These are phyloP conservation scores for Puccinia triticina DNA, from an alignment of 1,284 basidiomycete genomes.

Conservation along the genomic window DNA sequence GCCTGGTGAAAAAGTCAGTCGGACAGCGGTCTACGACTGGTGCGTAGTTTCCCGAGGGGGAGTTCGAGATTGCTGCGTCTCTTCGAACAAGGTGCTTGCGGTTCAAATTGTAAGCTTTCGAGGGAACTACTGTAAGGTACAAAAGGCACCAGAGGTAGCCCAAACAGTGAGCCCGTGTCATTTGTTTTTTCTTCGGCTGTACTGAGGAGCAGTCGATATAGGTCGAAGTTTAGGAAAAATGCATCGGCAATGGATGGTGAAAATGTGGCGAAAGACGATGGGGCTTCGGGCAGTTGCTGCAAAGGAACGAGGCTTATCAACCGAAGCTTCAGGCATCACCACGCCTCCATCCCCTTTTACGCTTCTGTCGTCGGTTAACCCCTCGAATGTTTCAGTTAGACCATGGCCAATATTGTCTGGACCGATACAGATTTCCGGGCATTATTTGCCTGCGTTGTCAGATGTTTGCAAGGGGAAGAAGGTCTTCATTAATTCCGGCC, in stretches of 20 bases:
- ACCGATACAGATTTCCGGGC: too few relatives aligned
- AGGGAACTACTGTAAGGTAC: background rate
- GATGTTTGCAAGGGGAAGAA: too few relatives aligned
- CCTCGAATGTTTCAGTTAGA: background rate
- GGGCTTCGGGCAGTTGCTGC: too few relatives aligned
- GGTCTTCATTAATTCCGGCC: too few relatives aligned
- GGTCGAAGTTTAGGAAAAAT: background rate
- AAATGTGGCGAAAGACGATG: background rate
- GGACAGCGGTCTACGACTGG: slow-evolving; percentile 30
- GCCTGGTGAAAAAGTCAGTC: slow-evolving; percentile 16
- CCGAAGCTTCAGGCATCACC: background rate
- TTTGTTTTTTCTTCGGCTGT: background rate
- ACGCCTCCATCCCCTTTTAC: background rate
- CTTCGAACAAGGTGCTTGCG: slow-evolving; percentile 6
- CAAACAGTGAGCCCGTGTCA: background rate
- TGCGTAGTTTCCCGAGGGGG: slow-evolving; percentile 31
- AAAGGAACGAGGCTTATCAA: too few relatives aligned
- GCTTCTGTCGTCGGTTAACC: background rate
- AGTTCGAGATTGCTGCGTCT: slow-evolving; percentile 34
- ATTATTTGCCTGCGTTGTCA: too few relatives aligned
- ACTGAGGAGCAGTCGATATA: background rate
- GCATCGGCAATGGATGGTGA: background rate
- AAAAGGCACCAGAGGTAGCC: background rate
- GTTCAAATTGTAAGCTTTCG: background rate
- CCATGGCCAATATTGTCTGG: too few relatives aligned